Conservation (phyloP, 1,139 yeast genomes). For the Hyphopichia pseudoburtonii region DNA sequence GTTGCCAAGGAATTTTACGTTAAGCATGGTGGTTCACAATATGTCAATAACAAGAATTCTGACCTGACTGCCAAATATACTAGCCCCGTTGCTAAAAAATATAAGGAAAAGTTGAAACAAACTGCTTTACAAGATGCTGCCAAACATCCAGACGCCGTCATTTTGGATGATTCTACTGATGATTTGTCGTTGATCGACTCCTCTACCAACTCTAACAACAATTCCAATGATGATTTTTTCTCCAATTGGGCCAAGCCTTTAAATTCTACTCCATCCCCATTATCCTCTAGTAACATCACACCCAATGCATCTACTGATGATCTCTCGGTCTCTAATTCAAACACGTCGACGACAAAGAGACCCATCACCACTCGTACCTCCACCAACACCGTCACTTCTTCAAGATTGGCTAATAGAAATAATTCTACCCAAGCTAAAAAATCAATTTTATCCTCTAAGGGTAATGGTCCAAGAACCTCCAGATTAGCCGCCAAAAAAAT, state of each 20-base stretch:
- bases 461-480: constrained; percentile 53
- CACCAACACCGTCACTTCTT: constrained; percentile 26
- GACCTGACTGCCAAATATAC: constrained; percentile 81
- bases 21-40: constrained; percentile 82
- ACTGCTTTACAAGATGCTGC: constrained; percentile 66
- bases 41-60: constrained; percentile 44
- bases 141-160: constrained; percentile 65
- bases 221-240: constrained; percentile 80
- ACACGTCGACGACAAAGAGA: constrained; percentile 13
- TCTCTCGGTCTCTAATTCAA: constrained; percentile 15
- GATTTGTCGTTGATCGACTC: constrained; percentile 30
- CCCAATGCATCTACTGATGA: constrained; percentile 46
- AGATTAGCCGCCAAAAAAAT: constrained; percentile 53
- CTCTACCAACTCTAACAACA: constrained; percentile 30
- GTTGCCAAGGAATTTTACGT: constrained; percentile 78
- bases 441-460: constrained; percentile 42
- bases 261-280: constrained; percentile 52
- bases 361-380: constrained; percentile 22
- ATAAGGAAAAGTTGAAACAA: constrained; percentile 74
- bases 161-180: constrained; percentile 56
- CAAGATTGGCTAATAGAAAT: constrained; percentile 13
- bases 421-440: constrained; percentile 30
- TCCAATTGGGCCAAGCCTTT: constrained; percentile 86
- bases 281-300: constrained; percentile 49
- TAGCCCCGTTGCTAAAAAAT: constrained; percentile 72